Percentiles rank a stretch among this genome's conserved stretches.
phyloP scores from a whole-genome alignment of 2,329 filamentous ascomycete species.

The Lachnellula willkommii region DNA sequence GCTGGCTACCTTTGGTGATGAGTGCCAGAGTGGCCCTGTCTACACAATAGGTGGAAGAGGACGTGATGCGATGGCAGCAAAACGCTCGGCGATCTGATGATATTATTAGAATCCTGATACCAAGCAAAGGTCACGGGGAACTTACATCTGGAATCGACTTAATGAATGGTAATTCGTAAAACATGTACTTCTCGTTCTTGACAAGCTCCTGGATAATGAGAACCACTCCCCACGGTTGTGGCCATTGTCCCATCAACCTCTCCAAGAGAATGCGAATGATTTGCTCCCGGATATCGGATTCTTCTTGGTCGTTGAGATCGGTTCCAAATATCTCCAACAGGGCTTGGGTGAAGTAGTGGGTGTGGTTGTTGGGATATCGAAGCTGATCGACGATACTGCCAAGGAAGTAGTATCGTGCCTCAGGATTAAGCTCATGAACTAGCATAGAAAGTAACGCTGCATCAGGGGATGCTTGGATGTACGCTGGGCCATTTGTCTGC shows the following conservation, averaged over 20 bases:
- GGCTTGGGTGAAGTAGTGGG: constrained; percentile 85
- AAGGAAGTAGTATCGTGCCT: constrained; percentile 79
- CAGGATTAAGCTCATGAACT: constrained; percentile 66
- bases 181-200: constrained; percentile 84
- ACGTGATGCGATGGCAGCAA: constrained; percentile 26
- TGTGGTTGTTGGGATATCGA: constrained; percentile 82
- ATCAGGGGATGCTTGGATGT: constrained; percentile 60
- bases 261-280: constrained; percentile 86
- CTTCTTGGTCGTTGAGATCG: constrained; percentile 68
- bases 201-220: constrained; percentile 83
- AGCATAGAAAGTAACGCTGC: constrained; percentile 70
- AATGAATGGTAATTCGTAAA: constrained; percentile 90
- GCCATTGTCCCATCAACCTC: constrained; percentile 79
- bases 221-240: constrained; percentile 92
- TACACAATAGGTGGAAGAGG: constrained; percentile 10
- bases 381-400: constrained; percentile 86
- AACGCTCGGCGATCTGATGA: constrained; percentile 28
- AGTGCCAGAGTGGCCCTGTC: neutral
- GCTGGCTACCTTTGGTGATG: neutral
- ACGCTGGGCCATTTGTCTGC: constrained; percentile 56
- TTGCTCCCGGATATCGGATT: constrained; percentile 79
- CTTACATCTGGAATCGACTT: constrained; percentile 81
- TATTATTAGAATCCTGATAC: constrained; percentile 11
- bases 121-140: neutral
- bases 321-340: constrained; percentile 80